Evolutionary conservation across 768 basidiomycete species (phyloP), one percentile per base, ranked within the genome.

Genomic region (Austroboletus festivus): DNA sequence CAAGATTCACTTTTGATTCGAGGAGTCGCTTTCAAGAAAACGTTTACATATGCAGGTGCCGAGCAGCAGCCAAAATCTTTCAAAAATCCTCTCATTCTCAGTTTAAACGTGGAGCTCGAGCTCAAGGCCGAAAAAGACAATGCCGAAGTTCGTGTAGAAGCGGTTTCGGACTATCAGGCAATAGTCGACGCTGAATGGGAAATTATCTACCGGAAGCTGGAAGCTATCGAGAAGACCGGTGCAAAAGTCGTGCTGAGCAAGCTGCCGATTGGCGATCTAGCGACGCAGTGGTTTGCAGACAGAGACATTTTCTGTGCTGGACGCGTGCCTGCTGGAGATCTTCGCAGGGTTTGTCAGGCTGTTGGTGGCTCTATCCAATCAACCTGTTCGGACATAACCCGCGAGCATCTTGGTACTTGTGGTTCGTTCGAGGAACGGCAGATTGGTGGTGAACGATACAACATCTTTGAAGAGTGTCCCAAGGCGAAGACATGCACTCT

Each of bases 141-240:
- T 56, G 96, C 96, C 3, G 96, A 99, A 70, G 92, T 99, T 35
- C 84, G 96, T 30, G 93, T 99, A 16, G 93, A 98, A 61, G 86
- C 88, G 15, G 95, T 99, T 21, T 86, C 93, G 16, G 96, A 99
- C 64, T 99, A 99, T 64, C 96, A 99, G 70, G 93, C 95, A 5
- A 97, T 99, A 61, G 96, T 99, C 45, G 93, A 99, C 66, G 96
- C 96, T 11, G 96, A 99, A 67, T 99, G 96, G 96, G 90, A 95
- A 60, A 98, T 99, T 69, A 99, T 99, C 61, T 98, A 95, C 73
- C 82, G 89, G 57, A 99, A 99, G 70, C 77, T 99, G 15, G 87
- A 95, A 59, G 92, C 93, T 3, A 96, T 98, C 64, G 90, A 92
- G 60, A 85, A 88, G 61, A 96, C 94, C 2, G 96, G 95, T 34